Evolutionary conservation across 371 early-diverging fungal genomes (phyloP).

Genomic region (Mortierella sp.): DNA sequence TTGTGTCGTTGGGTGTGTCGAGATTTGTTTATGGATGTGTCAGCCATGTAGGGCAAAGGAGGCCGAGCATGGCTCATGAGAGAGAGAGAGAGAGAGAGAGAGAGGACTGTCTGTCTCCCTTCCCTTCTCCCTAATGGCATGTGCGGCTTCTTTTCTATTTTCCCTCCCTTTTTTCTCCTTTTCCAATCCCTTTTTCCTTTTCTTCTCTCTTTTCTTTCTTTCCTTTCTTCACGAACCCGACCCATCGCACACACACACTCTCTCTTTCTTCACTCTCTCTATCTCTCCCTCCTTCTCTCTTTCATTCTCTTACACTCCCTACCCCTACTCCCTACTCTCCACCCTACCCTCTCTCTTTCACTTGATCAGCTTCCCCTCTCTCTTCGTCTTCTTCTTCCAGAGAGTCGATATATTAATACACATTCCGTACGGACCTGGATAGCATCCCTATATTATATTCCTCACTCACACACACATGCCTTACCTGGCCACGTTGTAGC

Average conservation of each 20-base stretch:
- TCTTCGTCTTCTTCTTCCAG: not conserved
- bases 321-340: not conserved
- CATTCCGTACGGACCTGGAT: constrained; percentile 22
- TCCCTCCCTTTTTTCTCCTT: not conserved
- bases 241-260: too few relatives aligned
- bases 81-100: not conserved
- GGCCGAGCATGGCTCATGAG: not conserved
- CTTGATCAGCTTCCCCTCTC: not conserved
- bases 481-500: constrained; percentile 3
- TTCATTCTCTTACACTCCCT: not conserved
- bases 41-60: too few relatives aligned
- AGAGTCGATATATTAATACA: constrained; percentile 6
- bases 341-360: not conserved
- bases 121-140: not conserved
- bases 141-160: not conserved
- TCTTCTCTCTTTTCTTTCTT: not conserved
- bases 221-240: constrained; percentile 5
- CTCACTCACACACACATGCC: not conserved
- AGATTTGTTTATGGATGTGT: not conserved
- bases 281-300: not conserved
- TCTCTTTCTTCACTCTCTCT: not conserved
- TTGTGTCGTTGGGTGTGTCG: too few relatives aligned
- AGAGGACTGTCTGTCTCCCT: not conserved
- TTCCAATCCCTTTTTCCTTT: not conserved
- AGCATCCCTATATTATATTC: not conserved